Evolutionary conservation across 202 grass and related monocot species (phyloP), one percentile per base, ranked within the genome.

Genomic region (Brachypodium distachyon): DNA sequence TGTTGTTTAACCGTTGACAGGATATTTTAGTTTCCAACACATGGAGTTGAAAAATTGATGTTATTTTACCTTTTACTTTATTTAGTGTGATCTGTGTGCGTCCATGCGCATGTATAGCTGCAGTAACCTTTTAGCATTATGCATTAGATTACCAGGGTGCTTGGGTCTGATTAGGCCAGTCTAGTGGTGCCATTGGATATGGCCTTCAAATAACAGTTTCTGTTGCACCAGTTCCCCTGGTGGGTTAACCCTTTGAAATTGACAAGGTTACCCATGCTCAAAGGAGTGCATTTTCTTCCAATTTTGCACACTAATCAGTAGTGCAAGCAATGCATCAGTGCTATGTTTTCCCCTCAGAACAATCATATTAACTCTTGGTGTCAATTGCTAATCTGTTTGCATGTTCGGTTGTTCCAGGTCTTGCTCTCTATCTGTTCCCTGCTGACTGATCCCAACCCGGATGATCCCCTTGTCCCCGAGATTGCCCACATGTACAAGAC

Each of bases 401-500:
- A 31, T 73, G 8, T 41, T 59, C 0, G 23, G 16, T 57, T 78
- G 48, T 53, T 65, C n/a, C 79, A 94, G 88, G 88, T 94, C 7
- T 84, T 95, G 85, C 85, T 95, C 57, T 95, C 88, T 48, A 95
- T 95, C 68, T 95, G 92, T 27, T 95, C 88, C 46, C 67, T 95
- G 39, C 62, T 91, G 72, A 95, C 92, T 7, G 88, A 95, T 55
- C 92, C 92, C 69, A 95, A 95, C 88, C 88, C 88, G 5, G 92
- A 95, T 19, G 88, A 95, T 9, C 92, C 92, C 29, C 84, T 95
- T 68, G 92, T 95, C 49, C 88, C 92, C 5, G 92, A 89, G 87
- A 95, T 95, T 72, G 88, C 88, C 14, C 92, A 91, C 23, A 95
- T 95, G 88, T 89, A 95, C 92, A 95, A 91, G 86, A 89, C 86